A percentile compares a stretch with the other conserved stretches of the same genome.
phyloP scores from a whole-genome alignment of 2,329 filamentous ascomycete genomes.

The Ceratocystis alfenasii region DNA sequence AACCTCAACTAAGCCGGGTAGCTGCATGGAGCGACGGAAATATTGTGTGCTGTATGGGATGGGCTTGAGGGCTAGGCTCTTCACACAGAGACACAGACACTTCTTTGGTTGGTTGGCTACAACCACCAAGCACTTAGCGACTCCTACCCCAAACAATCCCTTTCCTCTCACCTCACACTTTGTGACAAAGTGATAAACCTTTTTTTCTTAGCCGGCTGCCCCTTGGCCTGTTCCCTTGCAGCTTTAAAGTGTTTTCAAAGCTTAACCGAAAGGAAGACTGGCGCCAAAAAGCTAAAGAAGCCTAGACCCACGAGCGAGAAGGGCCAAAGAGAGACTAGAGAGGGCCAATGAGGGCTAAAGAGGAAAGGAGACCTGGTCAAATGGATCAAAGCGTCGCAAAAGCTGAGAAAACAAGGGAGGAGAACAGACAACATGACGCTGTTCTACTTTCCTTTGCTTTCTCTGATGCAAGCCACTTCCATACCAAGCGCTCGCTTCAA shows the following conservation, averaged over 20 bases:
- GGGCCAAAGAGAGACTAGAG: too few relatives aligned
- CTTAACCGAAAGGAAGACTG: slow-evolving; percentile 9
- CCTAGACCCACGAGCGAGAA: not conserved
- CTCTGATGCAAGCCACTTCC: not conserved
- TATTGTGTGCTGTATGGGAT: not conserved
- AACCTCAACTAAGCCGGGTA: not conserved
- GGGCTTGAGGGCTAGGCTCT: not conserved
- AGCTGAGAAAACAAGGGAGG: not conserved
- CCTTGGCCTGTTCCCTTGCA: not conserved
- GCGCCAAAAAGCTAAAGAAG: slow-evolving; percentile 1
- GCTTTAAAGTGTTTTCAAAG: slow-evolving; percentile 8
- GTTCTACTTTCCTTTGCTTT: too few relatives aligned
- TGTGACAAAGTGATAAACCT: not conserved
- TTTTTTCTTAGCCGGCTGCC: not conserved
- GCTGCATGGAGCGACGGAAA: not conserved
- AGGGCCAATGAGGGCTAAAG: not conserved
- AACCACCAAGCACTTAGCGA: not conserved
- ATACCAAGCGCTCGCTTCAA: not conserved
- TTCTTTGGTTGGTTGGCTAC: not conserved
- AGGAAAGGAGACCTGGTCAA: not conserved
- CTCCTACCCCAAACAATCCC: not conserved
- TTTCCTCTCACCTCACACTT: not conserved
- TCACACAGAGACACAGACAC: not conserved
- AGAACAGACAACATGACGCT: not conserved
- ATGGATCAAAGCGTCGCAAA: slow-evolving; percentile 3